Base-by-base conservation (phyloP, 2,329 filamentous ascomycete species). In the Dothideomycetidae sp. region DNA sequence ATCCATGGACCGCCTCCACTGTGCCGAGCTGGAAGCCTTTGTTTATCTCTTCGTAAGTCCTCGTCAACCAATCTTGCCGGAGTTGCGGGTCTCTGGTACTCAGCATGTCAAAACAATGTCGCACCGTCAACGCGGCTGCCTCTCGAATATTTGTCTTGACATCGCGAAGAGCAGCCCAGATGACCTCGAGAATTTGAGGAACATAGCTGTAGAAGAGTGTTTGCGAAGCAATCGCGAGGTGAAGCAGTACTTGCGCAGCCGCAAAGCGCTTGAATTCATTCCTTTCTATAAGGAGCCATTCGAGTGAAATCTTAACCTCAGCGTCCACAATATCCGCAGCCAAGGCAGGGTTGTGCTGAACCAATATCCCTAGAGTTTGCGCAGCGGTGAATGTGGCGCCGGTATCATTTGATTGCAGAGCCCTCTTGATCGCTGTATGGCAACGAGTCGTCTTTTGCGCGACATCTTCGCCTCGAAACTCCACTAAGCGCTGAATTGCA, bases 141-240 rank as follows among this genome's bases (percentile, higher is more conserved):
- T 85, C 82, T 37, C 90, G 75, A 47, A 98, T 98, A 35, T 94
- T 73, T 32, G 92, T 81, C 55, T 92, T 85, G 28, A 75, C 75
- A 53, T 98, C 90, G 42, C 88, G 74, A 40, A 98, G 68, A 17
- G 86, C 88, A 36, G 93, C 81, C 90, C 90, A 96, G 45, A 98
- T 84, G 56, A 93, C 79, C 50, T 94, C 85, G 52, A 98, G 85
- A 35, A 98, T 83, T 53, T 90, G 78, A n/a, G 81, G 78, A 35
- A 96, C 86, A 60, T 92, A 96, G 45, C 81, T 77, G 60, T 94
- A 98, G 63, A 98, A 85, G 39, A 98, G 69, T 0, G 90, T 98
- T 3, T 88, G 88, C 2, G 88, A 93, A 55, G 90, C 93, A 49
- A 82, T 77, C 5, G 86, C 85, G 41, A 98, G 70, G 56, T 98